phyloP scores from a whole-genome alignment of 2,329 filamentous ascomycete species.

The Huntiella savannae region DNA sequence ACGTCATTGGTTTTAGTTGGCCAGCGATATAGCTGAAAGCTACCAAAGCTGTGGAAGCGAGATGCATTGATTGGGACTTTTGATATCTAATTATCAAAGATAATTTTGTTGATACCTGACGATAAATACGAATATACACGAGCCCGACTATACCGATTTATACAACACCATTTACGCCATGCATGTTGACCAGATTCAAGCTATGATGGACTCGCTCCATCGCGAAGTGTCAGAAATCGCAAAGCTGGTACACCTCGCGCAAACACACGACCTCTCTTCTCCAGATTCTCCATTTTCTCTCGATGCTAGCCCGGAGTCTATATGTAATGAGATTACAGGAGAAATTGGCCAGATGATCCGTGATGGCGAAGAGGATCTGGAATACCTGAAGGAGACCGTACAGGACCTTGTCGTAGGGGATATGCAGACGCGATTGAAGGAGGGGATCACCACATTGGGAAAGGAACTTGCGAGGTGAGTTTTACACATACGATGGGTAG shows the following conservation, averaged over 20 bases:
- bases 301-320: no score
- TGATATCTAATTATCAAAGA: no score
- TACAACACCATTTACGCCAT: conserved; percentile 17
- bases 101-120: no score
- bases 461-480: conserved; percentile 52
- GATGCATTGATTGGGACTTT: no score
- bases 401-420: no score
- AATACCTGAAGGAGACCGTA: conserved; percentile 32
- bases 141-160: background rate
- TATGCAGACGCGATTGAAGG: conserved; percentile 20
- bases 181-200: conserved; percentile 41
- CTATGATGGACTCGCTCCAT: conserved; percentile 39
- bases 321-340: conserved; percentile 44
- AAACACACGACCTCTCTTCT: no score
- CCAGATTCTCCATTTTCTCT: no score
- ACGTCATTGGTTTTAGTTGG: no score
- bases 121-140: no score
- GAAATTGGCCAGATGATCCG: conserved; percentile 67
- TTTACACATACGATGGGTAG: background rate
- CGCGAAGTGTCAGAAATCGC: conserved; percentile 39
- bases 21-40: no score
- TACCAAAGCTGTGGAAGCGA: no score
- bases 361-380: conserved; percentile 66
- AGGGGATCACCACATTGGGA: conserved; percentile 45
- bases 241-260: conserved; percentile 34